A percentile compares a stretch with the other conserved stretches of the same genome.
Conservation (phyloP, 208 protist genomes). For the Strigomonas culicis region DNA sequence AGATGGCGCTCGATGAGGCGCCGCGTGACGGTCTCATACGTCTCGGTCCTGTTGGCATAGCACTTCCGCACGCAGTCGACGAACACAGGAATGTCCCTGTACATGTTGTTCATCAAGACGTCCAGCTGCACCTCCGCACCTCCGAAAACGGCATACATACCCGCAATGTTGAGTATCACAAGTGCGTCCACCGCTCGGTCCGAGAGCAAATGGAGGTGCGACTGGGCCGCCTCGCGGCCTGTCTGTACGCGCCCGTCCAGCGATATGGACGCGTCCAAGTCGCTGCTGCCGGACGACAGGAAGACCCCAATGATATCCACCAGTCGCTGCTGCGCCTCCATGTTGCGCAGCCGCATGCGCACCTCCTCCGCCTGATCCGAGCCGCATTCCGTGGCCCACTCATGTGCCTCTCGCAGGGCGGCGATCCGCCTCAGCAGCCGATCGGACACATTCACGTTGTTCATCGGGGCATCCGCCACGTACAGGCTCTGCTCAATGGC, state of each 20-base stretch:
- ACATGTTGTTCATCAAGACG: conserved; percentile 48
- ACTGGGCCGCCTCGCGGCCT: conserved; percentile 60
- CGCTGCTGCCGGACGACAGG: conserved; percentile 46
- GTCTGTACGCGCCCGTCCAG: conserved; percentile 48
- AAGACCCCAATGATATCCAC: conserved; percentile 56
- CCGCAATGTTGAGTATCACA: conserved; percentile 57
- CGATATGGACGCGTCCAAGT: conserved; percentile 29
- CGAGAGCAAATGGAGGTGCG: conserved; percentile 62
- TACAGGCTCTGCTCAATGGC: conserved; percentile 74
- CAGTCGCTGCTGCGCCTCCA: conserved; percentile 73
- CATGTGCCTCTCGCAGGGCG: conserved; percentile 65
- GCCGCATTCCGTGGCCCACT: conserved; percentile 53
- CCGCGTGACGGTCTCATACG: conserved; percentile 46
- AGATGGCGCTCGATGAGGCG: conserved; percentile 59
- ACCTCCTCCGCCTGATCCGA: conserved; percentile 67
- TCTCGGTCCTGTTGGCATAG: conserved; percentile 42
- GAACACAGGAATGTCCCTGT: conserved; percentile 56
- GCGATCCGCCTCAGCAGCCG: conserved; percentile 69
- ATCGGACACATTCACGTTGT: conserved; percentile 52
- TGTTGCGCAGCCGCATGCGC: conserved; percentile 54
- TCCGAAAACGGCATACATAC: conserved; percentile 76
- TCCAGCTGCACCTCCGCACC: conserved; percentile 87
- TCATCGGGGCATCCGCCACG: conserved; percentile 61
- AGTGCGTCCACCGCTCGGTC: conserved; percentile 48
- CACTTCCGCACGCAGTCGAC: conserved; percentile 52